Evolutionary conservation across 2,329 filamentous ascomycete genomes (phyloP).

Genomic region (Podosphaera xanthii): DNA sequence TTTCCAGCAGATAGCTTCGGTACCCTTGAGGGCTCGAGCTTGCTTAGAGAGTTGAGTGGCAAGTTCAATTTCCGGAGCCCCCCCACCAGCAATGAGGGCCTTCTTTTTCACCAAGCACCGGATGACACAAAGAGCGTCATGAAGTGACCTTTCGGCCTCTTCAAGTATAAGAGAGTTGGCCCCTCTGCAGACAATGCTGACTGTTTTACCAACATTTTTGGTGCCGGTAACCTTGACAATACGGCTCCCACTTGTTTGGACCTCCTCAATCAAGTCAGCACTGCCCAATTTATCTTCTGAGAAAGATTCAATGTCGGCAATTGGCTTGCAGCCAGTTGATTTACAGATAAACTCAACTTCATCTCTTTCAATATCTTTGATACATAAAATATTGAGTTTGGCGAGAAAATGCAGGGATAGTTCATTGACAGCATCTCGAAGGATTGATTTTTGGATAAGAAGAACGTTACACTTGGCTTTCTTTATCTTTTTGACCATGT

Average conservation of each 20-base stretch:
- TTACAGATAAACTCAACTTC: constrained; percentile 99
- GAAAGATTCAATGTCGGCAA: constrained; percentile 95
- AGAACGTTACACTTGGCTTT: constrained; percentile 99
- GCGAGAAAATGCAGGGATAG: constrained; percentile 92
- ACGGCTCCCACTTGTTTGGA: constrained; percentile 64
- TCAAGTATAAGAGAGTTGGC: constrained; percentile 89
- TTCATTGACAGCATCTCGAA: constrained; percentile 93
- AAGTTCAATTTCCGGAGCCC: constrained; percentile 91
- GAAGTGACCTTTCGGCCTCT: constrained; percentile 86
- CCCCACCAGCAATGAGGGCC: constrained; percentile 91
- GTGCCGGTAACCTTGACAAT: constrained; percentile 92
- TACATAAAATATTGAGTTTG: constrained; percentile 80
- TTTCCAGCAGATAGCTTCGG: constrained; percentile 97
- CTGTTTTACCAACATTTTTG: constrained; percentile 62
- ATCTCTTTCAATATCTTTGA: constrained; percentile 97
- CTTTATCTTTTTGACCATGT: constrained; percentile 99
- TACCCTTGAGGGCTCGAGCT: constrained; percentile 64
- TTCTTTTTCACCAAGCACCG: constrained; percentile 98
- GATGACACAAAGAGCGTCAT: constrained; percentile 94
- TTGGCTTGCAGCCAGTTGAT: constrained; percentile 94
- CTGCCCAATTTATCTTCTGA: constrained; percentile 93
- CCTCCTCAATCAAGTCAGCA: constrained; percentile 84
- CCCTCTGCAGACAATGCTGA: constrained; percentile 83
- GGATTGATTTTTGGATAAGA: constrained; percentile 93
- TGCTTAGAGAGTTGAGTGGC: constrained; percentile 66